A percentile compares a stretch with the other conserved stretches of the same genome.
Evolutionary conservation across 495 filamentous ascomycete species (phyloP).

Genomic region (Talaromyces wortmannii): DNA sequence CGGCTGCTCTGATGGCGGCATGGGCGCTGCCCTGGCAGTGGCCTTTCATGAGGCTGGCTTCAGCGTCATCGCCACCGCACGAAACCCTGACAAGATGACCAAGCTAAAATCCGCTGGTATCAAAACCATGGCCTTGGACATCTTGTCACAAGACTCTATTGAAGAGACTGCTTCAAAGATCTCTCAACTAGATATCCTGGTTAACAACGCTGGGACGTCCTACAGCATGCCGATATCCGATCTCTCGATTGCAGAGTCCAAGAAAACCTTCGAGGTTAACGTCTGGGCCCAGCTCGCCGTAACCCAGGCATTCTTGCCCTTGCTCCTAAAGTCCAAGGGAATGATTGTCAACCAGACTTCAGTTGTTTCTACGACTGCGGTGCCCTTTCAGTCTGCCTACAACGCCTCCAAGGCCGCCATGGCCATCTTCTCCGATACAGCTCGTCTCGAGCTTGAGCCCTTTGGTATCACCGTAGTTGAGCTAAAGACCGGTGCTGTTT

Average conservation of each 20-base stretch:
- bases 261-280: constrained; percentile 45
- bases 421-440: constrained; percentile 29
- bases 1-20: constrained; percentile 43
- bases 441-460: constrained; percentile 48
- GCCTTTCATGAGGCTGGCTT: constrained; percentile 40
- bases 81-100: constrained; percentile 32
- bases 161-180: constrained; percentile 14
- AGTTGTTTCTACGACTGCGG: constrained; percentile 26
- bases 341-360: constrained; percentile 43
- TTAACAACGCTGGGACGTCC: too few relatives aligned
- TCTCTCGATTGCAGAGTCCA: constrained; percentile 30
- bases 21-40: constrained; percentile 47
- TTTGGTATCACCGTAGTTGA: constrained; percentile 20
- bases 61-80: constrained; percentile 51
- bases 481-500: constrained; percentile 15
- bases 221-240: constrained; percentile 41
- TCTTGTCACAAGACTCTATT: constrained; percentile 33
- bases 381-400: constrained; percentile 23
- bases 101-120: constrained; percentile 16
- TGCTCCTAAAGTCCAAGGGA: constrained; percentile 39
- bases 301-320: constrained; percentile 46
- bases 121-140: constrained; percentile 43
- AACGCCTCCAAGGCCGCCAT: constrained; percentile 49
- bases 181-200: constrained; percentile 25
- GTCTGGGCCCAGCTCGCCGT: constrained; percentile 44